These are phyloP conservation scores for Diaporthe vexans DNA, from an alignment of 2,329 filamentous ascomycete genomes.

Conservation along the genomic window DNA sequence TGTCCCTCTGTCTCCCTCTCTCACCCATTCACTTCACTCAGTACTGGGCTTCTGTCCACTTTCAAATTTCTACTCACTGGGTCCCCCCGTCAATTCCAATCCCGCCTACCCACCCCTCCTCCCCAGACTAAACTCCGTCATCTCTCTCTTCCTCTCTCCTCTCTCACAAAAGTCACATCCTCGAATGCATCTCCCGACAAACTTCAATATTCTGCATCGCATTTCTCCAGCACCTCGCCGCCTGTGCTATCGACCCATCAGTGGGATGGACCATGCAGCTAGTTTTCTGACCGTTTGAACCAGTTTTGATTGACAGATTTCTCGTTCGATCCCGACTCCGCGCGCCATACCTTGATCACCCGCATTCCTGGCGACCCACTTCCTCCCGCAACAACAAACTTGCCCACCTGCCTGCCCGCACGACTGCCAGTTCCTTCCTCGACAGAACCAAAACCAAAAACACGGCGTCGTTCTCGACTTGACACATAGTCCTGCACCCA, in stretches of 20 bases:
- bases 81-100: constrained; percentile 39
- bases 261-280: constrained; percentile 24
- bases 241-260: constrained; percentile 12
- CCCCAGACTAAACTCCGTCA: constrained; percentile 37
- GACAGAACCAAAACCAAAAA: constrained; percentile 30
- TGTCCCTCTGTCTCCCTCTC: constrained; percentile 21
- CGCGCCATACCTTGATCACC: constrained; percentile 37
- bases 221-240: constrained; percentile 26
- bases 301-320: constrained; percentile 39
- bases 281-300: constrained; percentile 33
- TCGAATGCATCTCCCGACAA: constrained; percentile 33
- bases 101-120: constrained; percentile 37
- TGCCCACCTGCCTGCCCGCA: constrained; percentile 20
- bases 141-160: constrained; percentile 36
- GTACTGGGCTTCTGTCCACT: constrained; percentile 18
- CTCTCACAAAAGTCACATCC: constrained; percentile 27
- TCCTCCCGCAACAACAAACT: constrained; percentile 30
- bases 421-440: constrained; percentile 26
- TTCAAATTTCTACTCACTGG: constrained; percentile 36
- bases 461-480: constrained; percentile 15
- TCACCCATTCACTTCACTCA: neutral
- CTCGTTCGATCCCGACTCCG: constrained; percentile 5
- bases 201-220: constrained; percentile 38
- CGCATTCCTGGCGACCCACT: constrained; percentile 37
- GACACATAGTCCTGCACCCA: neutral